Conservation (phyloP, 2,329 filamentous ascomycete genomes). For the Trichoderma sp. region DNA sequence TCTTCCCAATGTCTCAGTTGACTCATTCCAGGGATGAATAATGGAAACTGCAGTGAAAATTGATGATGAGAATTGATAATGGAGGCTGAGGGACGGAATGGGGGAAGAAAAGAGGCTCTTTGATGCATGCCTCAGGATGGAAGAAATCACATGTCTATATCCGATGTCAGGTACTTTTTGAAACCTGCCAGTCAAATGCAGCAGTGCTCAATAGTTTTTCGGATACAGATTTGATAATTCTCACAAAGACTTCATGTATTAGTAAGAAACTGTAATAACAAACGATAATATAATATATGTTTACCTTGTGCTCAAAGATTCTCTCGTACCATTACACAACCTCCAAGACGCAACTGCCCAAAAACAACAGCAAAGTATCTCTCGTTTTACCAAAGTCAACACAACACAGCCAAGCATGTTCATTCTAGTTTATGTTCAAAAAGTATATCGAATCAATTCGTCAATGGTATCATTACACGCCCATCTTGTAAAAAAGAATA, state of each 20-base stretch:
- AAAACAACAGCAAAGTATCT: background rate
- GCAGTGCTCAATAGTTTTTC: too few species aligned
- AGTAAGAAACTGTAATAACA: background rate
- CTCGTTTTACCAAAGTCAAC: background rate
- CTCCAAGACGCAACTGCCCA: background rate
- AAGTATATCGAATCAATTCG: background rate
- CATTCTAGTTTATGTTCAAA: background rate
- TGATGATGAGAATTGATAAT: background rate
- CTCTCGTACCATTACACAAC: background rate
- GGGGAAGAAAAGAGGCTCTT: background rate
- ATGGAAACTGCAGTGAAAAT: background rate
- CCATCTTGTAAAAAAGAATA: background rate
- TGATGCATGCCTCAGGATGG: background rate
- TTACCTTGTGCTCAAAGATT: background rate
- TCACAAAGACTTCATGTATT: too few species aligned
- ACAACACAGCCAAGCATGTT: background rate
- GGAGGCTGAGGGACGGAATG: background rate
- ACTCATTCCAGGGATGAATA: background rate
- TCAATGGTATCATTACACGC: background rate
- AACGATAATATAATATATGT: background rate
- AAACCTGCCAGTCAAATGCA: too few species aligned
- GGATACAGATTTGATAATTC: too few species aligned
- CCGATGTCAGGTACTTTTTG: too few species aligned
- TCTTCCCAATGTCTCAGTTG: background rate
- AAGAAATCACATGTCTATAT: background rate